These are phyloP conservation scores for Calonectria pauciramosa DNA, from an alignment of 2,329 filamentous ascomycete species.

Conservation along the genomic window DNA sequence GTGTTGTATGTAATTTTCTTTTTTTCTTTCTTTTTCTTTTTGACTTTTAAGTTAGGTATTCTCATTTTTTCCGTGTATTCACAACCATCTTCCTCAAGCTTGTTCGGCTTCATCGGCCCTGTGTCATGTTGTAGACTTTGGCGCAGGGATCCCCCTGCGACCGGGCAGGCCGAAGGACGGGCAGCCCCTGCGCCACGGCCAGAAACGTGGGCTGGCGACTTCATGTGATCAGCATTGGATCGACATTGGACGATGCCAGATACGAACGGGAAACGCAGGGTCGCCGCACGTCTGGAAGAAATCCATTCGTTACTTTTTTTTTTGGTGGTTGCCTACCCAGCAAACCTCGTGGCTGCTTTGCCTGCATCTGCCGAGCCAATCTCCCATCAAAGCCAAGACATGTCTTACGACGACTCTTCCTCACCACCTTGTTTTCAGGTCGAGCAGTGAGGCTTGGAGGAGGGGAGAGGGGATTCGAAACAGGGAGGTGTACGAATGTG, in stretches of 20 bases:
- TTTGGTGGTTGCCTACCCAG: neutral
- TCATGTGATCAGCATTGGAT: slow-evolving; percentile 5
- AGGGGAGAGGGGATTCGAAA: neutral
- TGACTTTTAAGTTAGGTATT: neutral
- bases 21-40: neutral
- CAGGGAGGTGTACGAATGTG: neutral
- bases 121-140: neutral
- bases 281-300: neutral
- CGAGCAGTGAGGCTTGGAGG: neutral
- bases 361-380: neutral
- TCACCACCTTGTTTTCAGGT: neutral
- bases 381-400: neutral
- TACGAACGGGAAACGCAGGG: neutral
- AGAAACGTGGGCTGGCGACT: neutral
- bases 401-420: slow-evolving; percentile 1
- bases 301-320: neutral
- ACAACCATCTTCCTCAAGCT: neutral
- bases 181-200: neutral
- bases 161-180: neutral
- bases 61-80: neutral
- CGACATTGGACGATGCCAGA: neutral
- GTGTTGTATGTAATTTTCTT: neutral
- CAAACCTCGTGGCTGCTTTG: neutral
- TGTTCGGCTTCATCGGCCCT: neutral
- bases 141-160: neutral